A percentile compares a stretch with the other conserved stretches of the same genome.
These are phyloP conservation scores for Tuctoria greenei DNA, from an alignment of 176 grass and related monocot species.

Conservation along the genomic window DNA sequence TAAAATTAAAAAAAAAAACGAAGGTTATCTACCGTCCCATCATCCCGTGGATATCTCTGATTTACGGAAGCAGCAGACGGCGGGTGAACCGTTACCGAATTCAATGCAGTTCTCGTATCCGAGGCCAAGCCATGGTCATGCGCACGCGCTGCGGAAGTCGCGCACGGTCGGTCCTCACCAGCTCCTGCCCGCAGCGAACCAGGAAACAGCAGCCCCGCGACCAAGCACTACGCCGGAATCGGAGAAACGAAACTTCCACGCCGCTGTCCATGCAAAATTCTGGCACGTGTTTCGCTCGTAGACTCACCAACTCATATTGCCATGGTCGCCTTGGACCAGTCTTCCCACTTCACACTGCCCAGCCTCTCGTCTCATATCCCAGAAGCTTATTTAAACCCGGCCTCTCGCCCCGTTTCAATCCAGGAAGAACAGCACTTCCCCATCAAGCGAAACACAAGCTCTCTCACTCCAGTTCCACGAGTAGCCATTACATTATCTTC, in stretches of 20 bases:
- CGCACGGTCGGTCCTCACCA: conserved; percentile 23
- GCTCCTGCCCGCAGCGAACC: too few relatives aligned
- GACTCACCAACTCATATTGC: not conserved
- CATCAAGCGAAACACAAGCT: conserved; percentile 18
- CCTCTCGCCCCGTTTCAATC: not conserved
- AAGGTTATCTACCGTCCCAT: too few relatives aligned
- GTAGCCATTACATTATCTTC: not conserved
- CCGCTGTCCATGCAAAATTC: not conserved
- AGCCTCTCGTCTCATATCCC: not conserved
- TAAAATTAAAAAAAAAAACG: not conserved
- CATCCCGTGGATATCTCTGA: not conserved
- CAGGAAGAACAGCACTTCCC: conserved; percentile 41
- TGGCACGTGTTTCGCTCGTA: not conserved
- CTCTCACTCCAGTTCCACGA: conserved; percentile 11
- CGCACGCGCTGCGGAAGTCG: too few relatives aligned
- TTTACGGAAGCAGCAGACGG: not conserved
- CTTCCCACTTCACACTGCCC: conserved; percentile 11
- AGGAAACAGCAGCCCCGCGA: not conserved
- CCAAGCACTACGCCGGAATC: not conserved
- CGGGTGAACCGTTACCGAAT: too few relatives aligned
- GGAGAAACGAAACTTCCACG: not conserved
- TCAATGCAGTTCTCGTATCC: not conserved
- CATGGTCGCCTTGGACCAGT: conserved; percentile 21
- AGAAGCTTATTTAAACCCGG: conserved; percentile 58
- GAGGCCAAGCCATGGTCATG: not conserved